These are phyloP conservation scores for Monosporascus cannonballus DNA, from an alignment of 2,329 filamentous ascomycete genomes.

Conservation along the genomic window DNA sequence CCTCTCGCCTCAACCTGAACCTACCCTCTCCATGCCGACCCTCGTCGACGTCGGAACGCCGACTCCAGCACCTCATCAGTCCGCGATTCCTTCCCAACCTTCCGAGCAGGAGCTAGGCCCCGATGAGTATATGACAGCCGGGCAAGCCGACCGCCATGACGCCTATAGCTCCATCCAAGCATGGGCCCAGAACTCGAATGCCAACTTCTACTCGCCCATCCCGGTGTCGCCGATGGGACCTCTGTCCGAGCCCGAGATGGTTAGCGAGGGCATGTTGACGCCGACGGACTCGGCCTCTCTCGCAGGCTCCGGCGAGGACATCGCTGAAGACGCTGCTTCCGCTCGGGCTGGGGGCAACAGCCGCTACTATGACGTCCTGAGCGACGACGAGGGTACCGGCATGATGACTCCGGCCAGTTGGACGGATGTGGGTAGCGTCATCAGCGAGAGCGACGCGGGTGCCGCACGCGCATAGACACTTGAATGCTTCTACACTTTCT, in stretches of 20 bases:
- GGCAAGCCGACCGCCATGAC: constrained; percentile 36
- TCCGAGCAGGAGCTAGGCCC: constrained; percentile 34
- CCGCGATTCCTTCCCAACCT: constrained; percentile 16
- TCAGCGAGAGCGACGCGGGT: constrained; percentile 49
- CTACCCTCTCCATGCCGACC: constrained; percentile 14
- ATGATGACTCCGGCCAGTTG: constrained; percentile 56
- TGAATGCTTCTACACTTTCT: constrained; percentile 3
- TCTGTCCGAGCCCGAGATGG: constrained; percentile 44
- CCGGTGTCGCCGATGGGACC: constrained; percentile 45
- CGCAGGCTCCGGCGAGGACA: constrained; percentile 43
- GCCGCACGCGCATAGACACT: constrained; percentile 26
- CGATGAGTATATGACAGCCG: constrained; percentile 48
- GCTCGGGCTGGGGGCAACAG: constrained; percentile 31
- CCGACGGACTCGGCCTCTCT: constrained; percentile 54
- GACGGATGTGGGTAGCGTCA: constrained; percentile 59
- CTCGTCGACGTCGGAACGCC: constrained; percentile 28
- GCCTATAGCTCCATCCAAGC: constrained; percentile 58
- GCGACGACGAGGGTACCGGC: constrained; percentile 45
- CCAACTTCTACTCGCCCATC: constrained; percentile 56
- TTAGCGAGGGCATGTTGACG: constrained; percentile 50
- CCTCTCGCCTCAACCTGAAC: constrained; percentile 16
- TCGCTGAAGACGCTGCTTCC: constrained; percentile 37
- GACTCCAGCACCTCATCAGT: constrained; percentile 4
- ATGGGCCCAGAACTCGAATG: constrained; percentile 51
- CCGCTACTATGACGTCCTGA: constrained; percentile 48